A percentile compares a stretch with the other conserved stretches of the same genome.
Evolutionary conservation across 768 basidiomycete species (phyloP).

Genomic region (Tephrocybe rancida): DNA sequence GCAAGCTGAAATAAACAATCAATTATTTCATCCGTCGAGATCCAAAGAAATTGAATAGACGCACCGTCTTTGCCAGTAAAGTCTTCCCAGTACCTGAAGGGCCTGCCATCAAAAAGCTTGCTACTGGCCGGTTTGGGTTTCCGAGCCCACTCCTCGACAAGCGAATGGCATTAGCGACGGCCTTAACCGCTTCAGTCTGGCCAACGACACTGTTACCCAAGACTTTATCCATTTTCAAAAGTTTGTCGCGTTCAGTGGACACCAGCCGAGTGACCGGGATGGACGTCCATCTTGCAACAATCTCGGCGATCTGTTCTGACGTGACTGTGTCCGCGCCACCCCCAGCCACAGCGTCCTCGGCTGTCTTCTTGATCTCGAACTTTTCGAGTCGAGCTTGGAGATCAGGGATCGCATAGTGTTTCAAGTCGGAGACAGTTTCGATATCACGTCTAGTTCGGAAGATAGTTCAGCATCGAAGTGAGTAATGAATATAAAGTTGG

Average conservation of each 20-base stretch:
- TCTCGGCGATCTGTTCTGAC: conserved; percentile 90
- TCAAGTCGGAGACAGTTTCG: conserved; percentile 81
- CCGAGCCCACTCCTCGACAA: conserved; percentile 93
- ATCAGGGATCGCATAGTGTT: conserved; percentile 92
- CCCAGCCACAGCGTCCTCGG: conserved; percentile 62
- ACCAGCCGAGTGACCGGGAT: conserved; percentile 88
- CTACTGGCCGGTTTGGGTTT: conserved; percentile 85
- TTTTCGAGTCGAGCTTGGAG: conserved; percentile 71
- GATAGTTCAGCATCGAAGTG: conserved; percentile 15
- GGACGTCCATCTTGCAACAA: conserved; percentile 91
- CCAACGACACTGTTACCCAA: conserved; percentile 81
- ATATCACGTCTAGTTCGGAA: conserved; percentile 61
- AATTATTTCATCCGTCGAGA: conserved; percentile 5
- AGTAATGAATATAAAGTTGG: background rate
- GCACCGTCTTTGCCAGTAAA: conserved; percentile 83
- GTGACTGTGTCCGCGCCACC: conserved; percentile 72
- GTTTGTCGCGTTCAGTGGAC: conserved; percentile 90
- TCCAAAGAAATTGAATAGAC: conserved; percentile 23
- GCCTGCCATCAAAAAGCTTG: conserved; percentile 92
- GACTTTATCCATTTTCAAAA: conserved; percentile 84
- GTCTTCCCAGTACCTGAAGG: conserved; percentile 93
- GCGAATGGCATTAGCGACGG: conserved; percentile 93
- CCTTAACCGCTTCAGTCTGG: conserved; percentile 87
- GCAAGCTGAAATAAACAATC: conserved; percentile 62
- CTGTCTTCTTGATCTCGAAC: conserved; percentile 72